Evolutionary conservation across 2,329 filamentous ascomycete species (phyloP), one percentile per base, ranked within the genome.

Genomic region (Clonostachys solani): DNA sequence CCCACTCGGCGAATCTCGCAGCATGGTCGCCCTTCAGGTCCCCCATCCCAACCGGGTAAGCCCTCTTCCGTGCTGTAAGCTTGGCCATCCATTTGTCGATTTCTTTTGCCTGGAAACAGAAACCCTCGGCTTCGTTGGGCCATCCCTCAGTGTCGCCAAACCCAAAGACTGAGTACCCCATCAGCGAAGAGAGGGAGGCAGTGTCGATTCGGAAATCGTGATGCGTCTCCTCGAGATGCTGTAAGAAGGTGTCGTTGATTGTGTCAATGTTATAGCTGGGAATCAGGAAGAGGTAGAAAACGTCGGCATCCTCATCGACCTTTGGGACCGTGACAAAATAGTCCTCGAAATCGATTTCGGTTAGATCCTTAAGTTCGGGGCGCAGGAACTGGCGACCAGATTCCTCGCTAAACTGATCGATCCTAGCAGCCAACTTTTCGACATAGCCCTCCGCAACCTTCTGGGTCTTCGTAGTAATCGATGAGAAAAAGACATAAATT

Each of bases 11-110:
- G 46, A 97, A 65, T 23, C 87, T 75, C 43, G 78, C 66, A 17
- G 74, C 70, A 17, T 83, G 81, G 61, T 94, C 87, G n/a, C 69
- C 76, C 66, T 91, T 95, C 48, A 87, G 80, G 65, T 97, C 91
- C 3, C 87, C 90, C 76, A 92, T 85, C 5, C 94, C 94, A 7
- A 97, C 73, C 0, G 92, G 92, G 58, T 87, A 97, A 1, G 90
- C 92, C 60, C 92, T 78, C 69, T 92, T 96, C 51, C 86, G 81
- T 2, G 81, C 86, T 0, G 92, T 96, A 58, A 99, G 69, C 62
- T 91, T 95, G n/a, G 92, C 91, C 87, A 99, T 89, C 92, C 94
- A 97, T 62, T 84, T 91, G 63, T 99, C 92, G 4, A 95, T 75
- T 55, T 96, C 86, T 59, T 86, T 88, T 2, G 92, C 92, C 63